Percentiles rank a stretch among this genome's conserved stretches.
Evolutionary conservation across 1,284 basidiomycete genomes (phyloP).

Genomic region (Mycena sp.): DNA sequence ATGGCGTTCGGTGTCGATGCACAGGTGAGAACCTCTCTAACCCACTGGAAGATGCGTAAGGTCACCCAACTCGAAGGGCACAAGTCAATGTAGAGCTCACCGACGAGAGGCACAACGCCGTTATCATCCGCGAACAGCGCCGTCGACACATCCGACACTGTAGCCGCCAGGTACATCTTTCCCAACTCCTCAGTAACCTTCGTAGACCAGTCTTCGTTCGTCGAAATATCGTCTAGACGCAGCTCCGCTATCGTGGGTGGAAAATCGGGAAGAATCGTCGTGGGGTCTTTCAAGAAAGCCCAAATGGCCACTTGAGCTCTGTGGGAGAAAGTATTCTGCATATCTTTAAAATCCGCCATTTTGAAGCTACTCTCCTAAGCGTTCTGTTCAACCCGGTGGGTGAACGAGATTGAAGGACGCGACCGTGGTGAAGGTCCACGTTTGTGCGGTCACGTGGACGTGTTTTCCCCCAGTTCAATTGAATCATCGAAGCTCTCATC

Average conservation of each 20-base stretch:
- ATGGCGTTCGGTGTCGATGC: neutral
- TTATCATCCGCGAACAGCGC: neutral
- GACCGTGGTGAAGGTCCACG: neutral
- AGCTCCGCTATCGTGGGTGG: slow-evolving; percentile 1
- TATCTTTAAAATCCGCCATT: no score
- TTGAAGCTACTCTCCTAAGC: neutral
- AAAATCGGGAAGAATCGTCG: slow-evolving; percentile 7
- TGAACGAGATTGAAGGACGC: neutral
- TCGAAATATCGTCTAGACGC: neutral
- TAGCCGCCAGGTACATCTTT: slow-evolving; percentile 4
- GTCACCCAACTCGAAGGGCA: neutral
- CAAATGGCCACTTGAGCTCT: neutral
- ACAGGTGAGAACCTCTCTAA: neutral
- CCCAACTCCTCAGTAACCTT: neutral
- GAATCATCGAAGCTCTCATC: neutral
- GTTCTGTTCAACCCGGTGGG: neutral
- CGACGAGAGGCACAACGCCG: neutral
- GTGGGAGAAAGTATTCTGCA: neutral
- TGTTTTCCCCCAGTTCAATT: neutral
- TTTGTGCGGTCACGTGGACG: neutral
- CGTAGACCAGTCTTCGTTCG: neutral
- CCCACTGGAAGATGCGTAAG: neutral
- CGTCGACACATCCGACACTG: slow-evolving; percentile 2
- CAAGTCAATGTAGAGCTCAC: neutral
- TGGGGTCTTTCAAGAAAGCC: neutral